Conservation (phyloP, 176 grass and related monocot species). For the Oryza rufipogon region DNA sequence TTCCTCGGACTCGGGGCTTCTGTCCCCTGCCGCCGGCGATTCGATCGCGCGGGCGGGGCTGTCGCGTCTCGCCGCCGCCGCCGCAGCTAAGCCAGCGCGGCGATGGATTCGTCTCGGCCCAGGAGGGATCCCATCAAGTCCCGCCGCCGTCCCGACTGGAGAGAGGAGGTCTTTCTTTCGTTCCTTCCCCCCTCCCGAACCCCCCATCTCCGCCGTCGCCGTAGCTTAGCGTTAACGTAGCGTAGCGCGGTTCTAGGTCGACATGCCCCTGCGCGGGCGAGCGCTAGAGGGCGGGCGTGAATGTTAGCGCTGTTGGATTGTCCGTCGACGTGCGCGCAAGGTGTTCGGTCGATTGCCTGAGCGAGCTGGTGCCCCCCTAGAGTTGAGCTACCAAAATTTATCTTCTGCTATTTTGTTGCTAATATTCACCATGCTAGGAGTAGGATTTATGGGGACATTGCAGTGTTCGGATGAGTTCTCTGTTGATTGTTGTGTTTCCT, state of each 20-base stretch:
- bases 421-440: background rate
- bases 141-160: constrained; percentile 61
- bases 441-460: background rate
- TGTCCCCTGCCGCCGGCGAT: background rate
- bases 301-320: constrained; percentile 10
- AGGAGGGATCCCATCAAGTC: constrained; percentile 60
- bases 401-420: background rate
- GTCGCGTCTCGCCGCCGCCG: background rate
- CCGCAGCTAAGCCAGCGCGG: background rate
- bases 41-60: background rate
- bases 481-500: constrained; percentile 8
- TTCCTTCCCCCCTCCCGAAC: background rate
- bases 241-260: background rate
- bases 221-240: background rate
- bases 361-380: background rate
- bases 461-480: background rate
- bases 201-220: background rate
- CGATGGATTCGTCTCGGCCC: constrained; percentile 61
- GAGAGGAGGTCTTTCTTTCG: constrained; percentile 50
- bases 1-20: background rate
- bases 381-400: no score
- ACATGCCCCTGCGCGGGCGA: background rate
- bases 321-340: background rate
- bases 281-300: background rate
- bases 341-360: constrained; percentile 34